Percentiles rank a stretch among this genome's conserved stretches.
These are phyloP conservation scores for Phyllosticta citrichinensis DNA, from an alignment of 2,329 filamentous ascomycete genomes.

Conservation along the genomic window DNA sequence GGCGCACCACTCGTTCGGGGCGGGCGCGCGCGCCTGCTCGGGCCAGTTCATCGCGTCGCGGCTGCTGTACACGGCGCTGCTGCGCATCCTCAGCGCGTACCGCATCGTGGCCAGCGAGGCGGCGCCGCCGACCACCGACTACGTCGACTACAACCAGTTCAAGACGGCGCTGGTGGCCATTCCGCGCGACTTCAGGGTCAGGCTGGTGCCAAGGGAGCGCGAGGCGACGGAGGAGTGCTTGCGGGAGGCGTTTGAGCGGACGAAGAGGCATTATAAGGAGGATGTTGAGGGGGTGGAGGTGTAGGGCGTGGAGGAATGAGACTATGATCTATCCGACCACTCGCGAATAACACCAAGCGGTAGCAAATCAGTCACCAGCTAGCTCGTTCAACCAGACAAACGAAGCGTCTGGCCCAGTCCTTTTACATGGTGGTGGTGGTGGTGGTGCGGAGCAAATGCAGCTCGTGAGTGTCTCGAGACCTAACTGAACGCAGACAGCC, in stretches of 20 bases:
- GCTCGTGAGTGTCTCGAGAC: no score
- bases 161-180: slow-evolving; percentile 52
- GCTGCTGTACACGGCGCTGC: slow-evolving; percentile 40
- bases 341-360: no score
- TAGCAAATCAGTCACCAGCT: no score
- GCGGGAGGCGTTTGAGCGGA: slow-evolving; percentile 34
- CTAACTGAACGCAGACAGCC: no score
- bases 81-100: slow-evolving; percentile 41
- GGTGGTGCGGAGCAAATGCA: no score
- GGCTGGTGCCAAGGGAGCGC: slow-evolving; percentile 42
- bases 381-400: no score
- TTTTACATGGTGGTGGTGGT: no score
- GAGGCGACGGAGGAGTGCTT: slow-evolving; percentile 32
- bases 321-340: no score
- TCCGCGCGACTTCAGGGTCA: slow-evolving; percentile 48
- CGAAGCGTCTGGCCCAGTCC: no score
- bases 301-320: not conserved
- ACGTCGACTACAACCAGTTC: slow-evolving; percentile 52
- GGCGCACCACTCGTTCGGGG: slow-evolving; percentile 42
- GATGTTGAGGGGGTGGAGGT: slow-evolving; percentile 1
- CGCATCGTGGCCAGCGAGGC: slow-evolving; percentile 39
- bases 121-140: slow-evolving; percentile 50
- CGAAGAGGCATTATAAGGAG: slow-evolving; percentile 40
- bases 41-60: slow-evolving; percentile 43
- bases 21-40: slow-evolving; percentile 42